phyloP scores from a whole-genome alignment of 148 eudicot species.

The Spergularia bocconei region DNA sequence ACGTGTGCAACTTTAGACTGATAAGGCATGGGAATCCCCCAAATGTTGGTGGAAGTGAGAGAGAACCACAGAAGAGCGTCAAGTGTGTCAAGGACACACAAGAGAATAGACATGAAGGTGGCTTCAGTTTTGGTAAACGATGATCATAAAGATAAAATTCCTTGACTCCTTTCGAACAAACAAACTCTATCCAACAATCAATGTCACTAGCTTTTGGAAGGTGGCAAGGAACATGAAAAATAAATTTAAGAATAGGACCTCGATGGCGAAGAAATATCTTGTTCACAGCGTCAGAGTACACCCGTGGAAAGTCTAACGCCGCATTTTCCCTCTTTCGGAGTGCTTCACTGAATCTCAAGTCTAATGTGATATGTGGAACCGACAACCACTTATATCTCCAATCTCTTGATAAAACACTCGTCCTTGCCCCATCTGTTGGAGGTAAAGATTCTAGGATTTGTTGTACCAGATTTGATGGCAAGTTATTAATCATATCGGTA shows the following conservation, averaged over 20 bases:
- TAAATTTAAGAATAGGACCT: constrained; percentile 15
- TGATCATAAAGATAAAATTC: background rate
- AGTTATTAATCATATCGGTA: constrained; percentile 1
- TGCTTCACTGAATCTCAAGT: background rate
- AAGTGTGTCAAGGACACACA: constrained; percentile 5
- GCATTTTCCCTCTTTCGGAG: background rate
- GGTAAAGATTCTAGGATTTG: constrained; percentile 16
- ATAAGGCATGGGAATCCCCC: constrained; percentile 18
- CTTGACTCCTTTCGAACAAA: constrained; percentile 1
- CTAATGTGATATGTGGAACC: constrained; percentile 7
- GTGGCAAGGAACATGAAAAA: constrained; percentile 1
- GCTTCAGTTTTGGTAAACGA: background rate
- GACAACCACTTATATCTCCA: constrained; percentile 18
- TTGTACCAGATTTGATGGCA: background rate
- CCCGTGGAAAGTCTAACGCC: background rate
- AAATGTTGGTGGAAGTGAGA: constrained; percentile 12
- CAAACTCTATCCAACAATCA: constrained; percentile 6
- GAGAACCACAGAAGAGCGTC: constrained; percentile 3
- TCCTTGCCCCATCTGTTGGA: constrained; percentile 9
- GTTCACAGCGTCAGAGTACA: background rate
- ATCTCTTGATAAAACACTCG: constrained; percentile 16
- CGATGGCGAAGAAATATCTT: constrained; percentile 9
- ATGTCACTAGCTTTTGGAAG: constrained; percentile 11
- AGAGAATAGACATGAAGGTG: constrained; percentile 13
- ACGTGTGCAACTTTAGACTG: background rate